phyloP scores from a whole-genome alignment of 495 filamentous ascomycete species.

The Penicillium egyptiacum region DNA sequence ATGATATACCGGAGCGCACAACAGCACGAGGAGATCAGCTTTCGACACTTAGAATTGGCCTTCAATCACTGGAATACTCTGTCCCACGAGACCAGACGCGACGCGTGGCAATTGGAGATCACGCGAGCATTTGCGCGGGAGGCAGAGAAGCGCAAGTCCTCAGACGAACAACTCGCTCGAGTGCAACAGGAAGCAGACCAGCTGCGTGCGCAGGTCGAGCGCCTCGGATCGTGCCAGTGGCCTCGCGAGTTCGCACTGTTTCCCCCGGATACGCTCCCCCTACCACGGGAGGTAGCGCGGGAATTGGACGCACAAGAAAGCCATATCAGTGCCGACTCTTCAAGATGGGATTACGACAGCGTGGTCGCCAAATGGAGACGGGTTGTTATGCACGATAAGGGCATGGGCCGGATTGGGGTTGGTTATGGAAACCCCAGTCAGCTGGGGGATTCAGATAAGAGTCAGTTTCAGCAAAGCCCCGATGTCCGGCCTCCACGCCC shows the following conservation, averaged over 20 bases:
- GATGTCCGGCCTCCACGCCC: conserved; percentile 27
- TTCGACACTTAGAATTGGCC: conserved; percentile 65
- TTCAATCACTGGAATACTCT: conserved; percentile 70
- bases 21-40: conserved; percentile 60
- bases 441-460: conserved; percentile 18
- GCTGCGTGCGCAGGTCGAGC: conserved; percentile 67
- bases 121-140: conserved; percentile 70
- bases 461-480: conserved; percentile 19
- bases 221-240: conserved; percentile 65
- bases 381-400: conserved; percentile 51
- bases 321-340: conserved; percentile 36
- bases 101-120: conserved; percentile 77
- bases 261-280: conserved; percentile 60
- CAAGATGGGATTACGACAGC: conserved; percentile 57
- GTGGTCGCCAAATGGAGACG: conserved; percentile 59
- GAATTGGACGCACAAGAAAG: conserved; percentile 43
- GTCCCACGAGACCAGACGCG: conserved; percentile 52
- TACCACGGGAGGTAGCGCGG: conserved; percentile 49
- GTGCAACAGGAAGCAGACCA: conserved; percentile 71
- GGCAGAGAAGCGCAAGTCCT: conserved; percentile 60
- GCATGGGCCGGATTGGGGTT: conserved; percentile 46
- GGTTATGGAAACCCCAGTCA: conserved; percentile 24
- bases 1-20: conserved; percentile 49
- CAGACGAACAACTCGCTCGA: conserved; percentile 60
- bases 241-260: conserved; percentile 69